phyloP scores from a whole-genome alignment of 1,139 yeast species.

The Arxiozyma telluris region DNA sequence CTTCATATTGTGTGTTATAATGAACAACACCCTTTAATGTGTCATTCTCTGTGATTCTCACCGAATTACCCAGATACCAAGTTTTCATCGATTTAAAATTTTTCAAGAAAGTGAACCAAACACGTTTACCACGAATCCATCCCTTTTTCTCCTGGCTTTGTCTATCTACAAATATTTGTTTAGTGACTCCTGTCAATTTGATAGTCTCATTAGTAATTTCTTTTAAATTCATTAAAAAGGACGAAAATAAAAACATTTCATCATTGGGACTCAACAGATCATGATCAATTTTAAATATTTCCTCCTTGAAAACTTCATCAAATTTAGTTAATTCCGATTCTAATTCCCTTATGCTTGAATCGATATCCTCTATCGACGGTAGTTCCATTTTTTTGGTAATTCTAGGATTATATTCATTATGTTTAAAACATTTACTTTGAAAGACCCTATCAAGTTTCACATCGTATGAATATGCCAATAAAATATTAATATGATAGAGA shows the following conservation, averaged over 20 bases:
- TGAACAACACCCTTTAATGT: conserved; percentile 28
- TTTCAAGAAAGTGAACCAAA: conserved; percentile 38
- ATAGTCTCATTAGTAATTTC: conserved; percentile 33
- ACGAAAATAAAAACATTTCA: conserved; percentile 41
- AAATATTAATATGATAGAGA: conserved; percentile 28
- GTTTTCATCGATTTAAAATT: conserved; percentile 29
- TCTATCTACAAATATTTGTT: conserved; percentile 30
- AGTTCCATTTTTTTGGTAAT: conserved; percentile 13
- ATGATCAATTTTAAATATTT: conserved; percentile 24
- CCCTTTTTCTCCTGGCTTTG: conserved; percentile 31
- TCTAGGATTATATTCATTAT: conserved; percentile 2
- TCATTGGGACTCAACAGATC: conserved; percentile 37
- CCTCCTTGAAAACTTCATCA: conserved; percentile 30
- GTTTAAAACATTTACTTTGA: conserved; percentile 17
- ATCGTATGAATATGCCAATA: conserved; percentile 36
- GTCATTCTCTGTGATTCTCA: conserved; percentile 29
- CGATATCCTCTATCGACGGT: conserved; percentile 24
- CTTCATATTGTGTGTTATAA: conserved; percentile 10
- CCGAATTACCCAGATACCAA: conserved; percentile 31
- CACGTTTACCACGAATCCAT: conserved; percentile 31
- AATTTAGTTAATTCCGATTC: conserved; percentile 31
- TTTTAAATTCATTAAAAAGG: conserved; percentile 40
- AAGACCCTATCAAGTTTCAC: conserved; percentile 26
- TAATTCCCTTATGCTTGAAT: conserved; percentile 23
- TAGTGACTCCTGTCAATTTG: conserved; percentile 30